Percentiles rank a stretch among this genome's conserved stretches.
Conservation (phyloP, 345 rosid species). For the Litchi chinensis region DNA sequence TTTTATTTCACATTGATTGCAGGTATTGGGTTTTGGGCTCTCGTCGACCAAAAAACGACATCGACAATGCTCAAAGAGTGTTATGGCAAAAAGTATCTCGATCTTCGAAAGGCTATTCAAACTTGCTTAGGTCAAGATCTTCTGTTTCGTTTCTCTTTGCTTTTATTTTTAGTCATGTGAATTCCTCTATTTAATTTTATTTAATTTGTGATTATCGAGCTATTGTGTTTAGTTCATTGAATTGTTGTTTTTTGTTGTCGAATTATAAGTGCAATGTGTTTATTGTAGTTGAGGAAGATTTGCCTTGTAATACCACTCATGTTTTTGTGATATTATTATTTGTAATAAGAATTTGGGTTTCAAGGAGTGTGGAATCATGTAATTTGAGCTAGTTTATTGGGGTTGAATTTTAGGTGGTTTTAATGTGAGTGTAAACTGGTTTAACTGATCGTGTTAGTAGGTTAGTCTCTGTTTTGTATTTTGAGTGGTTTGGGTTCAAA, state of each 20-base stretch:
- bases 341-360: neutral
- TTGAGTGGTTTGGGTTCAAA: neutral
- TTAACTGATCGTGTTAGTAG: neutral
- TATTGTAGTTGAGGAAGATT: neutral
- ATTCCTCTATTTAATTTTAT: neutral
- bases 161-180: neutral
- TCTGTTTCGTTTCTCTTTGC: neutral
- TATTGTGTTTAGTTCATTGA: neutral
- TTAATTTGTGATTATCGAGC: neutral
- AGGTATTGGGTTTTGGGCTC: too few relatives aligned
- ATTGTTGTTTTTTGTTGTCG: neutral
- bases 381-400: neutral
- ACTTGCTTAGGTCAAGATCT: slow-evolving; percentile 67
- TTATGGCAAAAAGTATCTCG: slow-evolving; percentile 74
- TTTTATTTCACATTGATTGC: too few relatives aligned
- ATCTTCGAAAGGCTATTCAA: slow-evolving; percentile 84
- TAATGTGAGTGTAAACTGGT: neutral
- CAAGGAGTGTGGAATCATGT: neutral
- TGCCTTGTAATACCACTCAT: neutral
- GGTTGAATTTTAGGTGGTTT: neutral
- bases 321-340: neutral
- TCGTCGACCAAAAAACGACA: too few relatives aligned
- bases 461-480: neutral
- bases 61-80: slow-evolving; percentile 98
- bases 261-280: neutral